Conservation (phyloP, 2,329 filamentous ascomycete genomes). For the Drechslera avenae region DNA sequence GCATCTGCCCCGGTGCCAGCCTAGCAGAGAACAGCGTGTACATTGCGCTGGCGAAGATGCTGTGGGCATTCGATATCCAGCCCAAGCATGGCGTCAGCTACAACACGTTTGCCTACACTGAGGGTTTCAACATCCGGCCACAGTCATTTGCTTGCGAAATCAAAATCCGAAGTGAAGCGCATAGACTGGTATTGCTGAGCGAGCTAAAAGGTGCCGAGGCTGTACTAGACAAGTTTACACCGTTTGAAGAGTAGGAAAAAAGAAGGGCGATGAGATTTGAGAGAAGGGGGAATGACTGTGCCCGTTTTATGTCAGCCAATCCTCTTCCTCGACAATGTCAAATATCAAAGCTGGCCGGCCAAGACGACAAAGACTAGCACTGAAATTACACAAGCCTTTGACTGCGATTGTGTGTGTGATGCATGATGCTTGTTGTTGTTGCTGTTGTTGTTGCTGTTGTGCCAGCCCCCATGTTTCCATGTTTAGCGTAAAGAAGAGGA, state of each 20-base stretch:
- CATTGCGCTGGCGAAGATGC: conserved; percentile 40
- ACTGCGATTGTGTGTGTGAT: no score
- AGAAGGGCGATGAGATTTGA: no score
- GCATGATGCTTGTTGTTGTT: no score
- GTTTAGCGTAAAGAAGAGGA: no score
- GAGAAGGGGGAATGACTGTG: no score
- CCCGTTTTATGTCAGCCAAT: no score
- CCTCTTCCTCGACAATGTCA: no score
- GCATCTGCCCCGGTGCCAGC: conserved; percentile 42
- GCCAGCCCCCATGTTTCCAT: no score
- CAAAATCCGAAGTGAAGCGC: conserved; percentile 37
- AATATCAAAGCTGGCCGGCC: no score
- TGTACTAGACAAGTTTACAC: conserved; percentile 44
- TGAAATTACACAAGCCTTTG: no score
- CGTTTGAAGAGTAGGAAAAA: conserved; percentile 36
- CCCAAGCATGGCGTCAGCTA: conserved; percentile 40
- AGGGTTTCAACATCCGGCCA: conserved; percentile 50
- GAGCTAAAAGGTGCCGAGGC: conserved; percentile 38
- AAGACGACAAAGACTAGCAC: no score
- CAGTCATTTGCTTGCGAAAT: conserved; percentile 45
- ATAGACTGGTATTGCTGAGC: conserved; percentile 35
- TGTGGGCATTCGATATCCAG: conserved; percentile 46
- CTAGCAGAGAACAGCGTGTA: conserved; percentile 41
- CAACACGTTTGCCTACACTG: conserved; percentile 49
- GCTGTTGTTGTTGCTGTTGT: no score